phyloP scores from a whole-genome alignment of 306 rosid species.

The Hippophae tibetana region DNA sequence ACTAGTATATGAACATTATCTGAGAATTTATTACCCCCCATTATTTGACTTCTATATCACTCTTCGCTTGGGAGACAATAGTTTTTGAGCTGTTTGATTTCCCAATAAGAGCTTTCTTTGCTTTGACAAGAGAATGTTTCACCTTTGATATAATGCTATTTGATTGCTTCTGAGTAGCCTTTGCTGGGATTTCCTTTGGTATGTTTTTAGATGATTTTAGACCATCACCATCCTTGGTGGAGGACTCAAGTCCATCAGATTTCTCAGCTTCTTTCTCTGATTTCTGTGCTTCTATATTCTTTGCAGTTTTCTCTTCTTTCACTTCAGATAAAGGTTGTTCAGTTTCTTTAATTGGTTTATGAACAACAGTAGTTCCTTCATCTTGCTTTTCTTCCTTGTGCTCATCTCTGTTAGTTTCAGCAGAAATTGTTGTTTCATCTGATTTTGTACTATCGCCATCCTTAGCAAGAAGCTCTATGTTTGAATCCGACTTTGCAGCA shows the following conservation, averaged over 20 bases:
- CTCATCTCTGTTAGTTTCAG: conserved; percentile 20
- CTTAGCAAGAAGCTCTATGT: too few species aligned
- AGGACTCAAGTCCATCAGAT: conserved; percentile 27
- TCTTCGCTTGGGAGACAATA: conserved; percentile 46
- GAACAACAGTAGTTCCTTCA: conserved; percentile 26
- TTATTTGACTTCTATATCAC: conserved; percentile 60
- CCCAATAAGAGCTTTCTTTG: conserved; percentile 72
- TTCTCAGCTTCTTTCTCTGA: conserved; percentile 33
- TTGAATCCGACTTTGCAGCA: too few species aligned
- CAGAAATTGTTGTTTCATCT: conserved; percentile 17
- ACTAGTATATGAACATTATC: too few species aligned
- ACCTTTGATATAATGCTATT: conserved; percentile 64
- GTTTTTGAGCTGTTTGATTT: conserved; percentile 69
- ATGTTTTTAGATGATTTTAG: conserved; percentile 30
- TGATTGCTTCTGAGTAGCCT: conserved; percentile 57
- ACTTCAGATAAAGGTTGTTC: conserved; percentile 40
- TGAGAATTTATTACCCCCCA: background rate
- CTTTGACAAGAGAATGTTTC: conserved; percentile 70
- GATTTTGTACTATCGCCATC: too few species aligned
- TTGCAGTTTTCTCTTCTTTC: conserved; percentile 29
- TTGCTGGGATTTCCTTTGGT: conserved; percentile 47
- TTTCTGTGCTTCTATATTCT: conserved; percentile 3
- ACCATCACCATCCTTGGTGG: conserved; percentile 32
- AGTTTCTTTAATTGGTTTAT: conserved; percentile 22
- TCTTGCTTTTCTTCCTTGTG: conserved; percentile 27